phyloP scores from a whole-genome alignment of 805 yeast genomes.

The Wickerhamiella sergipiensis region DNA sequence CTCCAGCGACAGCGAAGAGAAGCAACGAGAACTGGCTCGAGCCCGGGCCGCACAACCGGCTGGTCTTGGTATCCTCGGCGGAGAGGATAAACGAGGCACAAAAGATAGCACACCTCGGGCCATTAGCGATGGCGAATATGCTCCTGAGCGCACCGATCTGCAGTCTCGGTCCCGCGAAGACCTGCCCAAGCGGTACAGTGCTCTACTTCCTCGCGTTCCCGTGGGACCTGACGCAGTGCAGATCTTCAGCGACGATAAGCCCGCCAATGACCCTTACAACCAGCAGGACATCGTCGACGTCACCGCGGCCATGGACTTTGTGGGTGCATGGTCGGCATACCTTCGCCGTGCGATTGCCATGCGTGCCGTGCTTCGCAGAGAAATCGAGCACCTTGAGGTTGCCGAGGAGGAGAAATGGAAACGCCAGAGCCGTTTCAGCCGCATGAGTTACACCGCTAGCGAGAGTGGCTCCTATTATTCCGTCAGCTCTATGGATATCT shows the following conservation, averaged over 20 bases:
- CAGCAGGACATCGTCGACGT: conserved; percentile 6
- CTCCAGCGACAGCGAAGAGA: conserved; percentile 4
- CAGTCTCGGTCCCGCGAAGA: neutral
- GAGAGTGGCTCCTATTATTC: neutral
- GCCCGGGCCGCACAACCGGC: neutral
- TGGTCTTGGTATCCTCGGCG: neutral
- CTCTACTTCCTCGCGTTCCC: conserved; percentile 8
- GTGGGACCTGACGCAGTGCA: neutral
- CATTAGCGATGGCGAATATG: neutral
- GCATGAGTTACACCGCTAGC: neutral
- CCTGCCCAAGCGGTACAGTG: conserved; percentile 13
- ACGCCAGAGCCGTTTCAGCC: neutral
- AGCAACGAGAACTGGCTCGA: neutral
- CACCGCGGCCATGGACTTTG: conserved; percentile 22
- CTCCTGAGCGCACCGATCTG: neutral
- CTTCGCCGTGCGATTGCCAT: conserved; percentile 22
- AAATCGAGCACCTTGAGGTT: conserved; percentile 5
- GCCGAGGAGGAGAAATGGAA: neutral
- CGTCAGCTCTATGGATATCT: neutral
- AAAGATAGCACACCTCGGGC: neutral
- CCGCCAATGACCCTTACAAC: neutral
- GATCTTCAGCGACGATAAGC: neutral
- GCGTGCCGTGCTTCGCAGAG: conserved; percentile 19
- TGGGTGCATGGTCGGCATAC: conserved; percentile 22
- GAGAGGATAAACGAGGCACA: neutral